phyloP scores from a whole-genome alignment of 805 yeast genomes.

The Myxozyma monticola region DNA sequence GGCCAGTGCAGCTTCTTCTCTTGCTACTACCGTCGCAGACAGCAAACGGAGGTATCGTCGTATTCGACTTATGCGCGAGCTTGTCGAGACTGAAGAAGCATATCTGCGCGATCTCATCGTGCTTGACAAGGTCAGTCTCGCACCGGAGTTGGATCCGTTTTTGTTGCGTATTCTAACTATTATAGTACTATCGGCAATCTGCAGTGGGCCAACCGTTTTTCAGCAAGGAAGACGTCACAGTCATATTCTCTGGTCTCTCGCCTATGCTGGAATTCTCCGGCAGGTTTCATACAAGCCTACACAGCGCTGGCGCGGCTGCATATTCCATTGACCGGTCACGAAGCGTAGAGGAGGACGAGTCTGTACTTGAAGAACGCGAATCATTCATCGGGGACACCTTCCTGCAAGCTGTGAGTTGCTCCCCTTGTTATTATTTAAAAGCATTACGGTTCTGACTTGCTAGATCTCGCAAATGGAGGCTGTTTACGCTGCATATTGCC shows the following conservation, averaged over 20 bases:
- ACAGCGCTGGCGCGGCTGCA: constrained; percentile 25
- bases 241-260: constrained; percentile 37
- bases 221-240: constrained; percentile 39
- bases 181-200: constrained; percentile 27
- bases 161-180: constrained; percentile 10
- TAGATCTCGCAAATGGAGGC: constrained; percentile 37
- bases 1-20: not conserved
- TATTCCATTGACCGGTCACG: constrained; percentile 15
- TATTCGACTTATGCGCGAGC: constrained; percentile 40
- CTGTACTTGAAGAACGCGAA: constrained; percentile 15
- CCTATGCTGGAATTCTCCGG: constrained; percentile 37
- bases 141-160: constrained; percentile 32
- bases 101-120: constrained; percentile 43
- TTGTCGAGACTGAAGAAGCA: constrained; percentile 42
- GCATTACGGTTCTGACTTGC: not conserved
- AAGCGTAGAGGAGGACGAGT: constrained; percentile 31
- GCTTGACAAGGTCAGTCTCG: constrained; percentile 33
- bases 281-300: constrained; percentile 34
- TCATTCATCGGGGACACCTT: constrained; percentile 37
- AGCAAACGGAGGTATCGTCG: constrained; percentile 30
- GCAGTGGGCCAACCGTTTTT: constrained; percentile 35
- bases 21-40: not conserved
- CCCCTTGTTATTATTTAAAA: not conserved
- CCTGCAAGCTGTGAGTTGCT: constrained; percentile 25
- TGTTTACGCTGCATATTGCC: constrained; percentile 40